Percentiles rank a stretch among this genome's conserved stretches.
Evolutionary conservation across 352 stramenopile genomes (phyloP).

Genomic region (Globisporangium megalacanthum): DNA sequence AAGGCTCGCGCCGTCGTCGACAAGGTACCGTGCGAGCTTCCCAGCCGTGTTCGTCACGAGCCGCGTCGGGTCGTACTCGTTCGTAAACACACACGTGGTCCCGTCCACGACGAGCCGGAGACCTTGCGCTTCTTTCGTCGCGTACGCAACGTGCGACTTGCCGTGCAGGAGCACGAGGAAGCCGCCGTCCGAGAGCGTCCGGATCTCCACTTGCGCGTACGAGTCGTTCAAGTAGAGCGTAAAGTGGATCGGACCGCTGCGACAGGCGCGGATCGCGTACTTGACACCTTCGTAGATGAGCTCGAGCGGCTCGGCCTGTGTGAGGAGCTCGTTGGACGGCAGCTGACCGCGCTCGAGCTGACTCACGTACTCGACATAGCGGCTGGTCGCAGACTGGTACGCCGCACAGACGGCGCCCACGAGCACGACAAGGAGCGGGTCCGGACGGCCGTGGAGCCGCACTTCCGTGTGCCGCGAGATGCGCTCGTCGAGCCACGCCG

Average conservation of each 20-base stretch:
- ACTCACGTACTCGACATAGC: constrained; percentile 73
- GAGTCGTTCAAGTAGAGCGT: constrained; percentile 87
- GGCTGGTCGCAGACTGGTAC: constrained; percentile 71
- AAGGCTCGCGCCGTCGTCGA: constrained; percentile 92
- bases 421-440: constrained; percentile 84
- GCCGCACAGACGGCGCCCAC: constrained; percentile 84
- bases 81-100: constrained; percentile 96
- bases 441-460: constrained; percentile 71
- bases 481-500: constrained; percentile 97
- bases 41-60: constrained; percentile 97
- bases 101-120: constrained; percentile 93
- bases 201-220: constrained; percentile 92
- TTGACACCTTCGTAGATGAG: constrained; percentile 99
- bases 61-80: constrained; percentile 98
- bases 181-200: constrained; percentile 95
- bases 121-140: constrained; percentile 87
- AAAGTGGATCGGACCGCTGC: constrained; percentile 90
- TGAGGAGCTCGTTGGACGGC: constrained; percentile 85
- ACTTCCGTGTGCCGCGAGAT: constrained; percentile 93
- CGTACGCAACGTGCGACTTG: constrained; percentile 97
- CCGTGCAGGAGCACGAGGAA: constrained; percentile 97
- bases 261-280: constrained; percentile 93
- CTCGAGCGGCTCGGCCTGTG: constrained; percentile 86
- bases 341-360: constrained; percentile 91
- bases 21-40: constrained; percentile 99